phyloP scores from a whole-genome alignment of 768 basidiomycete species.

The Mycena epipterygia region DNA sequence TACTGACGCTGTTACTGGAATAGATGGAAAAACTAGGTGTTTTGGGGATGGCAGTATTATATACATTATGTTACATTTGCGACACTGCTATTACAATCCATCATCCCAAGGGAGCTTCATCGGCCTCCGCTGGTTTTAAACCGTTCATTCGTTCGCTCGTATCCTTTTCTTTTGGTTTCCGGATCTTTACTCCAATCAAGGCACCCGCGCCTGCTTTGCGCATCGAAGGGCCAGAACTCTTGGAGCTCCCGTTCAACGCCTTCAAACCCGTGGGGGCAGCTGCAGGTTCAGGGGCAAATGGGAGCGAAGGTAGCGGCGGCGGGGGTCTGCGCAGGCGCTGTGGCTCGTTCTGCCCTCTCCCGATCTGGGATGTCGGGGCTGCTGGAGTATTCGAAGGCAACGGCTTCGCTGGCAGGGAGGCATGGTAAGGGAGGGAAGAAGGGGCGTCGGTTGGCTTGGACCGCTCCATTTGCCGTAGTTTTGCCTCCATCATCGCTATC shows the following conservation, averaged over 20 bases:
- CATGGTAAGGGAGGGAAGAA: slow-evolving; percentile 41
- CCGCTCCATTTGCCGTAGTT: slow-evolving; percentile 83
- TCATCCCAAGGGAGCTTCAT: background rate
- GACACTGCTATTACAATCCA: background rate
- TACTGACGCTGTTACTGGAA: background rate
- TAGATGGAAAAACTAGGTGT: slow-evolving; percentile 26
- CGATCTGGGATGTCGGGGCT: background rate
- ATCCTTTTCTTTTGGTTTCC: slow-evolving; percentile 49
- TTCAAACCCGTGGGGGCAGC: slow-evolving; percentile 13
- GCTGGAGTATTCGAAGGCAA: slow-evolving; percentile 41
- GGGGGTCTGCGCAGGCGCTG: slow-evolving; percentile 25
- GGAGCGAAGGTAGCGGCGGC: slow-evolving; percentile 26
- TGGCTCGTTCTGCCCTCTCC: slow-evolving; percentile 18
- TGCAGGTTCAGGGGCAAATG: slow-evolving; percentile 38
- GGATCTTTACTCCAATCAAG: slow-evolving; percentile 58
- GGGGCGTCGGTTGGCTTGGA: slow-evolving; percentile 44
- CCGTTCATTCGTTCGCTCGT: slow-evolving; percentile 4
- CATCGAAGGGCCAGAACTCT: background rate
- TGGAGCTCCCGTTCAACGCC: slow-evolving; percentile 6
- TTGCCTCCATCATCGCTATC: slow-evolving; percentile 97
- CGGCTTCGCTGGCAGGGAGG: slow-evolving; percentile 61
- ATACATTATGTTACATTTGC: slow-evolving; percentile 10
- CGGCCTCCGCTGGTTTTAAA: background rate
- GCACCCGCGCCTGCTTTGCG: slow-evolving; percentile 38
- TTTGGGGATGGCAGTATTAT: background rate